Evolutionary conservation across 495 filamentous ascomycete species (phyloP).

Genomic region (Penicillium cataractarum): DNA sequence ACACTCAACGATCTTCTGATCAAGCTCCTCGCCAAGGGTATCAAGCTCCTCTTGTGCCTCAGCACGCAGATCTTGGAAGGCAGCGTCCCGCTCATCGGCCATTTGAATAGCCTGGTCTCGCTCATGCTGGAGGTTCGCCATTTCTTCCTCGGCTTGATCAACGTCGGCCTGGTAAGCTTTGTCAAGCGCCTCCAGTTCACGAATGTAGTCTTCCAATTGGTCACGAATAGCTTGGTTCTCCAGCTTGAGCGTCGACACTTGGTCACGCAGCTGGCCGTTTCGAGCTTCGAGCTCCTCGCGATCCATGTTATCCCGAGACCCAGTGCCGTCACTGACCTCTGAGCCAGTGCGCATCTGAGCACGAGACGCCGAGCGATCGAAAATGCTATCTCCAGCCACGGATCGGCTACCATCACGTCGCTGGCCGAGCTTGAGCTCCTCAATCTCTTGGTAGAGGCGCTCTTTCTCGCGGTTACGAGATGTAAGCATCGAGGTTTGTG

Average conservation of each 20-base stretch:
- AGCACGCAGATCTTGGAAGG: constrained; percentile 75
- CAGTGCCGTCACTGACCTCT: constrained; percentile 69
- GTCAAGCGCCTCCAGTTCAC: constrained; percentile 67
- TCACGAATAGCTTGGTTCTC: constrained; percentile 79
- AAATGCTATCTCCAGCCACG: constrained; percentile 83
- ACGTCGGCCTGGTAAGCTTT: constrained; percentile 74
- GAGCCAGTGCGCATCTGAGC: constrained; percentile 74
- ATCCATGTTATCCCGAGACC: constrained; percentile 79
- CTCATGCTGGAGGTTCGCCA: constrained; percentile 80
- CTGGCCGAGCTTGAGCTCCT: constrained; percentile 88
- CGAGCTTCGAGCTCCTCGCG: constrained; percentile 84
- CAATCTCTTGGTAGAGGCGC: constrained; percentile 92
- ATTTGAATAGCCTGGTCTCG: constrained; percentile 81
- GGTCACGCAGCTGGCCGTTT: constrained; percentile 81
- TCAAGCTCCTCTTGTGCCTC: constrained; percentile 86
- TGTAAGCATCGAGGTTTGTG: constrained; percentile 97
- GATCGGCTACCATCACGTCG: constrained; percentile 66
- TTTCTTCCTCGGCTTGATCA: constrained; percentile 74
- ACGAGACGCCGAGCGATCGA: constrained; percentile 90
- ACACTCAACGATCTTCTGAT: constrained; percentile 72
- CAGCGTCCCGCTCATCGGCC: constrained; percentile 76
- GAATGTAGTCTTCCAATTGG: constrained; percentile 68
- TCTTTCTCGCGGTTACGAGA: constrained; percentile 95
- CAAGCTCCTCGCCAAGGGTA: constrained; percentile 75
- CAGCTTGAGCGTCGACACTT: constrained; percentile 79